phyloP scores from a whole-genome alignment of 176 grass and related monocot species.

The Zoysia japonica region DNA sequence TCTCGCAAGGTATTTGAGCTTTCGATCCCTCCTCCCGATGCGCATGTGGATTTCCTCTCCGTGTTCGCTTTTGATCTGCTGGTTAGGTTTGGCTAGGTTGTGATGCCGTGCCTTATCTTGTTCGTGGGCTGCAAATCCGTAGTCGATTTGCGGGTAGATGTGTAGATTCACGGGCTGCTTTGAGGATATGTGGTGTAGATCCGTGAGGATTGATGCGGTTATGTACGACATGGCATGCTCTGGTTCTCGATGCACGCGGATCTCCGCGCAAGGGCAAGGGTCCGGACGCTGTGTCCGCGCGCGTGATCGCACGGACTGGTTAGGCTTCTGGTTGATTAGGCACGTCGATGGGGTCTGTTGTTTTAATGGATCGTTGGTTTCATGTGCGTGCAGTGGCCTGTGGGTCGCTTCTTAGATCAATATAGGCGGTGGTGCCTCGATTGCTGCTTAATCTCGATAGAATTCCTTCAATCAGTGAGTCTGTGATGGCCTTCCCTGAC shows the following conservation, averaged over 20 bases:
- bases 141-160: not conserved
- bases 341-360: too few relatives aligned
- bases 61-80: not conserved
- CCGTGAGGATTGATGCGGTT: not conserved
- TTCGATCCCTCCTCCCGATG: not conserved
- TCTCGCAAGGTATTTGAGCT: constrained; percentile 36
- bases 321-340: too few relatives aligned
- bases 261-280: not conserved
- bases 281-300: not conserved
- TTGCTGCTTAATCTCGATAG: too few relatives aligned
- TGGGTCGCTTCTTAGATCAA: too few relatives aligned
- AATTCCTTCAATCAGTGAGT: too few relatives aligned
- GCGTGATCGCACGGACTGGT: too few relatives aligned
- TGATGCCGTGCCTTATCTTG: not conserved
- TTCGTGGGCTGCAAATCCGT: not conserved
- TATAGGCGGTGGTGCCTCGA: too few relatives aligned
- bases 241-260: not conserved
- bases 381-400: too few relatives aligned
- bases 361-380: too few relatives aligned
- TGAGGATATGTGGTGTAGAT: not conserved
- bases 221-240: not conserved
- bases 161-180: not conserved
- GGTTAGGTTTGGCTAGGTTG: not conserved
- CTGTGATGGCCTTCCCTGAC: too few relatives aligned
- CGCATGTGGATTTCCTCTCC: not conserved